phyloP scores from a whole-genome alignment of 345 rosid species.

The Pseudoturritis turrita region DNA sequence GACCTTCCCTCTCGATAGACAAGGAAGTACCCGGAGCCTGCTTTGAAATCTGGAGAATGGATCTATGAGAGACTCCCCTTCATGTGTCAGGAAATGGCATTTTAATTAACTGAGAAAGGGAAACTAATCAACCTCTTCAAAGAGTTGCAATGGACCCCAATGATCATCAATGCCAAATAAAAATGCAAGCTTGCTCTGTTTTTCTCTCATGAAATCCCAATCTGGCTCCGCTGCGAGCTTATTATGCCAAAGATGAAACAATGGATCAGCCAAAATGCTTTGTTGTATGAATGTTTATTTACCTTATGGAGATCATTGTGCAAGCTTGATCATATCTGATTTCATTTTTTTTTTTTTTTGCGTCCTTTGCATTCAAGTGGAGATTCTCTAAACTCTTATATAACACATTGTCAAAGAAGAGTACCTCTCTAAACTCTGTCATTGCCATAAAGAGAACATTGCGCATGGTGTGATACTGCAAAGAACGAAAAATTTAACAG shows the following conservation, averaged over 20 bases:
- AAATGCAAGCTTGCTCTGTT: slow-evolving; percentile 52
- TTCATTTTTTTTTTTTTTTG: background rate
- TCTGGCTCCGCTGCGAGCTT: slow-evolving; percentile 71
- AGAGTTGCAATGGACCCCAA: slow-evolving; percentile 79
- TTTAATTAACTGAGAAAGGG: background rate
- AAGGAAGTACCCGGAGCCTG: slow-evolving; percentile 49
- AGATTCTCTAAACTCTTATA: background rate
- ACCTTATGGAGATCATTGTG: background rate
- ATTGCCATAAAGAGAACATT: slow-evolving; percentile 71
- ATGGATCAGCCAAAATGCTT: background rate
- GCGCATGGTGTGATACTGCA: slow-evolving; percentile 71
- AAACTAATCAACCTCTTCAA: slow-evolving; percentile 54
- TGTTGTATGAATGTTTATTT: too few species aligned
- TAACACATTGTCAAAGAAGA: background rate
- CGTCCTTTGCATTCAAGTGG: background rate
- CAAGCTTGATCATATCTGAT: background rate
- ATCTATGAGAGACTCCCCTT: background rate
- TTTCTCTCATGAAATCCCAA: slow-evolving; percentile 68
- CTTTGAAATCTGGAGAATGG: slow-evolving; percentile 49
- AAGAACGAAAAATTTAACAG: background rate
- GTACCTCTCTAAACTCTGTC: slow-evolving; percentile 76
- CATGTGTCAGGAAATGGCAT: background rate
- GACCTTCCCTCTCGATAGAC: slow-evolving; percentile 78
- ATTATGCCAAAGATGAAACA: slow-evolving; percentile 19
- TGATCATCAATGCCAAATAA: slow-evolving; percentile 76